A percentile compares a stretch with the other conserved stretches of the same genome.
Evolutionary conservation across 2,329 filamentous ascomycete species (phyloP).

Genomic region (Neopestalotiopsis clavispora): DNA sequence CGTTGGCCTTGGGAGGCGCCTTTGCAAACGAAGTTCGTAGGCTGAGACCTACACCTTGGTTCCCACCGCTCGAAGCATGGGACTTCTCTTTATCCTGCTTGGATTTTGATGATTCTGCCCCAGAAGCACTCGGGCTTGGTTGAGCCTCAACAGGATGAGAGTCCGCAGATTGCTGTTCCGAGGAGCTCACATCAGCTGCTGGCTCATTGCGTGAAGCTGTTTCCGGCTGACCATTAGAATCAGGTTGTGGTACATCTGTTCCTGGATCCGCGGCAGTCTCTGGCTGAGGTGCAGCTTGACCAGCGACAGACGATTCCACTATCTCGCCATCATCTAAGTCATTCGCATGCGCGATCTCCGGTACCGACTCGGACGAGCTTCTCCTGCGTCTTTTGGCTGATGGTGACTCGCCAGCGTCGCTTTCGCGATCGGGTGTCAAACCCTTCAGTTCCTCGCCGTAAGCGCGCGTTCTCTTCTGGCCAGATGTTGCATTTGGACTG

Average conservation of each 20-base stretch:
- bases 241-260: neutral
- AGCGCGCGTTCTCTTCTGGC: conserved; percentile 33
- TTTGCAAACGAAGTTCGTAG: conserved; percentile 33
- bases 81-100: conserved; percentile 8
- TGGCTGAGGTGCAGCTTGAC: neutral
- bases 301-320: conserved; percentile 23
- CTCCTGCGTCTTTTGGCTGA: conserved; percentile 30
- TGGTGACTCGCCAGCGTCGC: conserved; percentile 18
- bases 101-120: neutral
- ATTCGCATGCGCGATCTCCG: conserved; percentile 25
- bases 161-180: neutral
- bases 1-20: conserved; percentile 2
- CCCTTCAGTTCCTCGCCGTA: conserved; percentile 38
- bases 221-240: neutral
- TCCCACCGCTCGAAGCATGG: conserved; percentile 28
- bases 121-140: neutral
- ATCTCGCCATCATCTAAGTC: conserved; percentile 39
- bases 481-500: conserved; percentile 20
- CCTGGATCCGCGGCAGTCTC: neutral
- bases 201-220: neutral
- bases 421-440: conserved; percentile 28
- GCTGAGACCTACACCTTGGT: conserved; percentile 30
- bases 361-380: conserved; percentile 14
- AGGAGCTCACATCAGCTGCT: neutral
- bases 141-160: neutral